Evolutionary conservation across 2,329 filamentous ascomycete species (phyloP), one percentile per base, ranked within the genome.

Genomic region (Verticillium dahliae): DNA sequence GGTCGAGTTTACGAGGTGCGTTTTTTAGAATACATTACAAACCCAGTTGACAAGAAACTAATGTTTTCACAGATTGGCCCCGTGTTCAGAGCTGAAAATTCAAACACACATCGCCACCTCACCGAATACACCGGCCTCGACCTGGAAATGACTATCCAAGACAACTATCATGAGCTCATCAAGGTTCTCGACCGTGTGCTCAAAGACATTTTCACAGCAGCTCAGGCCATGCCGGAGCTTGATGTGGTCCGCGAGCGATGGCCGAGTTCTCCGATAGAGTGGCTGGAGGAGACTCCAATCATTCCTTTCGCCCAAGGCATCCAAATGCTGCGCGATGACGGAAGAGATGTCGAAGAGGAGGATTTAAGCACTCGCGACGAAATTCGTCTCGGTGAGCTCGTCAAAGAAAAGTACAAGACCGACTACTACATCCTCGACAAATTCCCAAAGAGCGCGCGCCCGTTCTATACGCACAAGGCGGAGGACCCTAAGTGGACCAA

Each of bases 351-450:
- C 0, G 82, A 87, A 38, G 83, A 90, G 35, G 91, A 96, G 71
- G 93, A 97, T 72, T 79, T 97, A 31, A 87, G 87, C 56, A 97
- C 93, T 0, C 83, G 90, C 22, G 91, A 95, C 63, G 93, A 97
- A 76, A 93, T 96, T 31, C 87, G 90, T 14, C 83, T 97, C 1
- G 93, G 94, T 10, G 81, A 91, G 70, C 79, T 97, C 15, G 86
- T 97, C 69, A 94, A 90, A 76, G 86, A 96, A 71, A 92, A 93
- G 76, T 95, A 90, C 70, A 81, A 85, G 61, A 96, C 93, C 0
- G 93, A 97, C 69, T 97, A 96, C 78, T 97, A 95, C 75, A 89
- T 97, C 65, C 83, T 97, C 50, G 93, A 97, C 81, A 96, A 96
- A 71, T 97, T 97, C 79, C 93, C 93, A 1, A 80, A 85, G 27